A percentile compares a stretch with the other conserved stretches of the same genome.
These are phyloP conservation scores for Chrysanthemum seticuspe DNA, from an alignment of 129 eudicot species.

Conservation along the genomic window DNA sequence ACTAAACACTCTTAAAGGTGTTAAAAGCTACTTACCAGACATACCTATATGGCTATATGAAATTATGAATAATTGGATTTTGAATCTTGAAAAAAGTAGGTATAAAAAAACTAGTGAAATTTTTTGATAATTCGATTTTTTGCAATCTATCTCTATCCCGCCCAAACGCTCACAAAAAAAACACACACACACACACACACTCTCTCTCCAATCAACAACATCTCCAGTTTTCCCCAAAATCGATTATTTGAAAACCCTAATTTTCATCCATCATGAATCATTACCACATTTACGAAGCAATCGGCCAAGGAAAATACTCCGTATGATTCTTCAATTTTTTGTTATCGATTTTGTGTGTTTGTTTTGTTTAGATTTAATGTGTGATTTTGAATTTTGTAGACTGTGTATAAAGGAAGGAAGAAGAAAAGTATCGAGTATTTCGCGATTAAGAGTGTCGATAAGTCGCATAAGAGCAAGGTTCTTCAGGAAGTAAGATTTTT, in stretches of 20 bases:
- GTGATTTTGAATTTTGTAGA: slow-evolving; percentile 32
- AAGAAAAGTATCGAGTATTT: slow-evolving; percentile 79
- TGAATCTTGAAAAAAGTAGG: too few relatives aligned
- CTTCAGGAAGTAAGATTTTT: slow-evolving; percentile 72
- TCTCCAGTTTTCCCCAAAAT: not conserved
- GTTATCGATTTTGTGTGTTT: slow-evolving; percentile 4
- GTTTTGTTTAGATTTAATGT: not conserved
- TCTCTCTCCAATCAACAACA: slow-evolving; percentile 10
- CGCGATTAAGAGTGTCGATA: slow-evolving; percentile 84
- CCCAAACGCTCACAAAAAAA: slow-evolving; percentile 30
- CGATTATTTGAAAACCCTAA: slow-evolving; percentile 23
- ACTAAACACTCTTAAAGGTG: too few relatives aligned
- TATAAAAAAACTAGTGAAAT: too few relatives aligned
- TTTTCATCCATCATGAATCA: slow-evolving; percentile 48
- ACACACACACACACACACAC: not conserved
- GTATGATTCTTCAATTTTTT: slow-evolving; percentile 31
- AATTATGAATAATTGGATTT: too few relatives aligned
- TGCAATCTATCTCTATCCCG: slow-evolving; percentile 37
- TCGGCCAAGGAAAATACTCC: slow-evolving; percentile 89
- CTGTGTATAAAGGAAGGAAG: slow-evolving; percentile 88
- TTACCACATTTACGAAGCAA: slow-evolving; percentile 81
- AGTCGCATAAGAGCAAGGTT: slow-evolving; percentile 79
- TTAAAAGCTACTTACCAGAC: too few relatives aligned
- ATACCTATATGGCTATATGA: too few relatives aligned
- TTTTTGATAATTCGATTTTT: slow-evolving; percentile 20